Base-by-base conservation (phyloP, 345 rosid species). In the Populus tremula region DNA sequence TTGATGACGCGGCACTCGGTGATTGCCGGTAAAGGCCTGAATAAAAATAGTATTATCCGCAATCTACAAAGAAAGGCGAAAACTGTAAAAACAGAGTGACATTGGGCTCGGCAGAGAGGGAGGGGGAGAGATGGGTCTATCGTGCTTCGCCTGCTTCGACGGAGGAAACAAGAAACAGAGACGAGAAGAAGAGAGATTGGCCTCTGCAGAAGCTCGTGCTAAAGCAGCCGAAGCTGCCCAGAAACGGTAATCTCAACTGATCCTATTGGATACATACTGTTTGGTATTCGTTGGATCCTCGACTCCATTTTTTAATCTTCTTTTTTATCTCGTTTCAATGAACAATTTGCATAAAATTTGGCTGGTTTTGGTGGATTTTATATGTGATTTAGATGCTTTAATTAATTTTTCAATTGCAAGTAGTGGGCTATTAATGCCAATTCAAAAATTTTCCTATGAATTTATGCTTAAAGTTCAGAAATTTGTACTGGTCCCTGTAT, bases 191-290 rank as follows among this genome's bases (percentile, higher is more conserved):
- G 98, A 91, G 47, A 80, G 86, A 81, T 68, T 81, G 77, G 97
- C 93, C 70, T 89, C 94, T 25, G 93, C 86, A 6, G 99, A 92
- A 85, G 99, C 97, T 79, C 97, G 99, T 18, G 94, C 94, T 61
- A 96, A 53, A 87, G 97, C 99, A 64, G 98, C 97, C 79, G 99
- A 96, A 75, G 98, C 99, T 78, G 99, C 99, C 49, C 89, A 88
- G 90, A 91, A 86, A 86, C 81, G 99, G 98, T 90, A 23, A 41
- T 9, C 65, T 45, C 8, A 18, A 21, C 39, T 23, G 64, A 59
- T 59, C 64, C 14, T 23, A 59, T 23, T 59, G 29, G 12, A 59
- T 59, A n/a, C 29, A 23, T 59, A 59, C 5, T 59, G 64, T n/a
- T n/a, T 56, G 29, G 6, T 56, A 56, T 63, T 49, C 33, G 0